phyloP scores from a whole-genome alignment of 305 asterid species.

The Fraxinus baroniana region DNA sequence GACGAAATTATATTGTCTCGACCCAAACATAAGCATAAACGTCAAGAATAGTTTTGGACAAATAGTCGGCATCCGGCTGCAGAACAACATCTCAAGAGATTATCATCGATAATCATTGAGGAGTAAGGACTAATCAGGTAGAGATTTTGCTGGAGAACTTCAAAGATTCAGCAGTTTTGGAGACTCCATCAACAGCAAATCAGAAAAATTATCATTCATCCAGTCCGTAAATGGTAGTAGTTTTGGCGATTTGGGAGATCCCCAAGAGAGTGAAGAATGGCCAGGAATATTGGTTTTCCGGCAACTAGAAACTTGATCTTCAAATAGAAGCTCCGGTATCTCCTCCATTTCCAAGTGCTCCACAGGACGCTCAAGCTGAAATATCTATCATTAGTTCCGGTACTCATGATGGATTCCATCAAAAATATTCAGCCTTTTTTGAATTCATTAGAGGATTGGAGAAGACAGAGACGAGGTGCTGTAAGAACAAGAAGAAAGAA shows the following conservation, averaged over 20 bases:
- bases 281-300: conserved; percentile 13
- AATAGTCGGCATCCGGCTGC: background rate
- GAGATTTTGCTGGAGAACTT: background rate
- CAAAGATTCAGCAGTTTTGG: conserved; percentile 32
- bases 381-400: background rate
- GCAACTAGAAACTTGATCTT: conserved; percentile 26
- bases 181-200: conserved; percentile 40
- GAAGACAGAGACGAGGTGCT: background rate
- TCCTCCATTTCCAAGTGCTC: conserved; percentile 49
- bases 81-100: background rate
- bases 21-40: background rate
- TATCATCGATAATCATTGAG: background rate
- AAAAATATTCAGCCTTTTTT: background rate
- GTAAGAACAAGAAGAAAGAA: background rate
- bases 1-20: background rate
- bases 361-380: conserved; percentile 40
- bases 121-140: background rate
- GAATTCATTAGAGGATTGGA: background rate
- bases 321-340: conserved; percentile 28
- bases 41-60: background rate
- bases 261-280: conserved; percentile 38
- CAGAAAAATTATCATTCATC: conserved; percentile 39
- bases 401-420: background rate
- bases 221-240: conserved; percentile 34
- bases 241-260: conserved; percentile 57